Base-by-base conservation (phyloP, 2,329 filamentous ascomycete species). In the Fonsecaea monophora region DNA sequence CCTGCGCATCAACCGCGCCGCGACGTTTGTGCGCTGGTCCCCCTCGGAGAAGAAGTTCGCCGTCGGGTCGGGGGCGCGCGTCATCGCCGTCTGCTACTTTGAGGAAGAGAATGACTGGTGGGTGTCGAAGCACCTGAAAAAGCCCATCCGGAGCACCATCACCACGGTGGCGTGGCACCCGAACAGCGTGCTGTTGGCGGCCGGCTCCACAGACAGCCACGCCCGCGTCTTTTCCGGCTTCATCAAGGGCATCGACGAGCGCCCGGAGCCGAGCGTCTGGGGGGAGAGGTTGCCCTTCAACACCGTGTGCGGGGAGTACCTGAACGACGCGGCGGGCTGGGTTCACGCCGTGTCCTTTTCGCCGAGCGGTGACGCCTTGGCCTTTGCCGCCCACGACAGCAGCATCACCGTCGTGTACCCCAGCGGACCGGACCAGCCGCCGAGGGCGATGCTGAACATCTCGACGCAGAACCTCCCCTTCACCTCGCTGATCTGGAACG, bases 51-150 rank as follows among this genome's bases (percentile, higher is more conserved):
- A 89, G 78, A 99, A 99, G 81, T 99, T 99, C 78, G 95, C 95
- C 62, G 95, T 98, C 32, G 95, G 95, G 68, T 97, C 94, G 34
- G 95, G 95, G 69, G 95, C 97, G 74, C 90, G 95, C 70, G 91
- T 97, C 71, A 97, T 99, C 75, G 93, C 95, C 48, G 87, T 98
- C 73, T 99, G 95, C 85, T 98, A 98, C 83, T 99, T 99, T 74
- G 95, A 99, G 77, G 92, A 97, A 78, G 95, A 99, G 81, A 97
- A 99, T 81, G 94, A 99, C 83, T 99, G 95, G 95, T 99, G 95
- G 95, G 94, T 99, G 50, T 97, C 94, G 42, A 99, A 99, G 85
- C 95, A 99, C 81, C 82, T 99, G 77, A 98, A 98, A 88, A 99
- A 98, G 86, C 95, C 95, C 21, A 96, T 99, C 75, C 91, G 94